Conservation (phyloP, 2,329 filamentous ascomycete genomes). For the Pseudocercospora pini-densiflorae region DNA sequence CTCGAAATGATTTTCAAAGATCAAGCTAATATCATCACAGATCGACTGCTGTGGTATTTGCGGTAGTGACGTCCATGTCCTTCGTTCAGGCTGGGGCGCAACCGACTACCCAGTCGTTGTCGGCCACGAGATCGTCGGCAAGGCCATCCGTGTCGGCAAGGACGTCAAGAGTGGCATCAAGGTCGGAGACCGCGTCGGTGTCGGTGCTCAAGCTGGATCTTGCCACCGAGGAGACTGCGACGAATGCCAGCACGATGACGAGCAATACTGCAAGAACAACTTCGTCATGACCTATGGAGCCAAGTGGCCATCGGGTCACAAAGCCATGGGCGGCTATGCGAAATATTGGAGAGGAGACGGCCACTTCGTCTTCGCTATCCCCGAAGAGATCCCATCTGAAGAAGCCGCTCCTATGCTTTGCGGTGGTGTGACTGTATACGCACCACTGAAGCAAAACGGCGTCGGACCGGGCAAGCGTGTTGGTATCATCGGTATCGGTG, state of each 20-base stretch:
- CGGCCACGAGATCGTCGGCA: slow-evolving; percentile 43
- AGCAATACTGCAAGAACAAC: slow-evolving; percentile 47
- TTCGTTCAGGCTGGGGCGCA: slow-evolving; percentile 46
- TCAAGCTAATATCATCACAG: background rate
- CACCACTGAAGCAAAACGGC: slow-evolving; percentile 68
- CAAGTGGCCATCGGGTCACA: slow-evolving; percentile 30
- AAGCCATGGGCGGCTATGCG: slow-evolving; percentile 67
- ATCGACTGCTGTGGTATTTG: slow-evolving; percentile 46
- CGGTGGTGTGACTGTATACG: slow-evolving; percentile 75
- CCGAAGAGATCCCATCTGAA: slow-evolving; percentile 52
- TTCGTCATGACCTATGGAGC: slow-evolving; percentile 35
- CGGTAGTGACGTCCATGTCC: slow-evolving; percentile 39
- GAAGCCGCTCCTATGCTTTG: slow-evolving; percentile 73
- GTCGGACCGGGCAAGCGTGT: slow-evolving; percentile 72
- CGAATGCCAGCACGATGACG: slow-evolving; percentile 54
- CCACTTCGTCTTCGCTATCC: slow-evolving; percentile 63
- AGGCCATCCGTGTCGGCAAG: slow-evolving; percentile 40
- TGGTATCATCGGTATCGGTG: slow-evolving; percentile 74
- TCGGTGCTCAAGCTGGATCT: slow-evolving; percentile 55
- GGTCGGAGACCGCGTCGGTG: slow-evolving; percentile 52
- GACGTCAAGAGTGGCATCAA: slow-evolving; percentile 40
- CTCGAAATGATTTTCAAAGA: background rate
- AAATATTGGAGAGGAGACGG: slow-evolving; percentile 52
- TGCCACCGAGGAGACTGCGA: slow-evolving; percentile 57
- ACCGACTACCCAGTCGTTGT: slow-evolving; percentile 35